Evolutionary conservation across 1,284 basidiomycete species (phyloP).

Genomic region (Malassezia caprae): DNA sequence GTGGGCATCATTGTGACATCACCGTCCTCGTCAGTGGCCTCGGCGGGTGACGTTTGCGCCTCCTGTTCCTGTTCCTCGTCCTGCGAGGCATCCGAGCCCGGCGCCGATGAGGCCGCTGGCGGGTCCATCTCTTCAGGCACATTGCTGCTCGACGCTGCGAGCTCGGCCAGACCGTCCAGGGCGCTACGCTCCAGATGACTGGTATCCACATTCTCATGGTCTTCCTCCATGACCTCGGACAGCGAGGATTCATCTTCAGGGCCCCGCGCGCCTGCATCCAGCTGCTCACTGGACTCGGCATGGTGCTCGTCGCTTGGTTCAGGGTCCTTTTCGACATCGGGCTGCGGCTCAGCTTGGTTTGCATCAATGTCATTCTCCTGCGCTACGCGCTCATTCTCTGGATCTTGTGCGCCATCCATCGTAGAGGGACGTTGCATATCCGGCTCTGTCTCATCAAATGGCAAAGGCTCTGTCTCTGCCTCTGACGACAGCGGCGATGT

Average conservation of each 20-base stretch:
- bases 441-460: slow-evolving; percentile 30
- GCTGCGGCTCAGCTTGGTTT: not conserved
- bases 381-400: not conserved
- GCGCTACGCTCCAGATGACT: slow-evolving; percentile 10
- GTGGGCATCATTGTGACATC: slow-evolving; percentile 2
- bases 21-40: slow-evolving; percentile 21
- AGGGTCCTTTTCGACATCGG: not conserved
- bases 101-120: not conserved
- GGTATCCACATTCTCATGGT: not conserved
- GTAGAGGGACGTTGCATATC: not conserved
- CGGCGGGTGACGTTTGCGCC: slow-evolving; percentile 11
- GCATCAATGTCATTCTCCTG: not conserved
- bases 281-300: not conserved
- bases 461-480: slow-evolving; percentile 41
- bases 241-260: slow-evolving; percentile 4
- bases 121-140: not conserved
- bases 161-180: slow-evolving; percentile 33
- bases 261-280: not conserved
- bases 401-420: not conserved
- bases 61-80: slow-evolving; percentile 21
- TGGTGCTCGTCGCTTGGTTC: slow-evolving; percentile 1
- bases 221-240: slow-evolving; percentile 4
- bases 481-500: slow-evolving; percentile 22
- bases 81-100: slow-evolving; percentile 19
- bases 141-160: slow-evolving; percentile 23